A percentile compares a stretch with the other conserved stretches of the same genome.
Conservation (phyloP, 2,329 filamentous ascomycete genomes). For the Colletotrichum euphorbiae region DNA sequence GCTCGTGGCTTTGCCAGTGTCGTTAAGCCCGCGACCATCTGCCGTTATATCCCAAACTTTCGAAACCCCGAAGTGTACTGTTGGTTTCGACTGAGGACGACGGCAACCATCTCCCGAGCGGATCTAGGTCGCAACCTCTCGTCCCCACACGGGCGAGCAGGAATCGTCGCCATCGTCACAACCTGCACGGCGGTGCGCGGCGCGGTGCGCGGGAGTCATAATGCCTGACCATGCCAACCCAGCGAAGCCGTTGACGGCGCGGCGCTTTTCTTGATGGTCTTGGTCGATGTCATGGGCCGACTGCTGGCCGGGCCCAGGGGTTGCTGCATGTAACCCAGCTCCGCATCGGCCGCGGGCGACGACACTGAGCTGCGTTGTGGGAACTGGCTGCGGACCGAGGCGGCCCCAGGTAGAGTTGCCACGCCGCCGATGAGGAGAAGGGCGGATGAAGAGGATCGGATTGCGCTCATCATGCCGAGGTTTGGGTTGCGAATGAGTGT, state of each 20-base stretch:
- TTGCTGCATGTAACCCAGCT: conserved; percentile 37
- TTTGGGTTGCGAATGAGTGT: background rate
- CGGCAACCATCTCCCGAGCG: conserved; percentile 15
- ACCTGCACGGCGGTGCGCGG: conserved; percentile 28
- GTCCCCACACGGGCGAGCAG: background rate
- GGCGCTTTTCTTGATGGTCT: background rate
- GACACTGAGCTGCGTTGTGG: conserved; percentile 15
- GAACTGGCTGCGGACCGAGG: conserved; percentile 40
- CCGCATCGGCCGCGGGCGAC: conserved; percentile 20
- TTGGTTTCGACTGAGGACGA: conserved; percentile 10
- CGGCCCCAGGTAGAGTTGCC: conserved; percentile 41
- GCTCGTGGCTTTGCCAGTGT: background rate
- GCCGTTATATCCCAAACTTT: background rate
- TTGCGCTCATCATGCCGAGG: conserved; percentile 23
- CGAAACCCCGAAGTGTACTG: background rate
- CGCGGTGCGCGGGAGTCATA: conserved; percentile 34
- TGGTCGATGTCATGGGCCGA: background rate
- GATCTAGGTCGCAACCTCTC: background rate
- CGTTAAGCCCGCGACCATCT: background rate
- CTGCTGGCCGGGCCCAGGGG: conserved; percentile 30
- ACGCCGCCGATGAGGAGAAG: conserved; percentile 43
- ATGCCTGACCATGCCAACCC: conserved; percentile 30
- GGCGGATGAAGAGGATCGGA: conserved; percentile 38
- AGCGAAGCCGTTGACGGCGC: conserved; percentile 2
- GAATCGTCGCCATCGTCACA: conserved; percentile 29